Conservation (phyloP, 768 basidiomycete species). For the Trametes villosa region DNA sequence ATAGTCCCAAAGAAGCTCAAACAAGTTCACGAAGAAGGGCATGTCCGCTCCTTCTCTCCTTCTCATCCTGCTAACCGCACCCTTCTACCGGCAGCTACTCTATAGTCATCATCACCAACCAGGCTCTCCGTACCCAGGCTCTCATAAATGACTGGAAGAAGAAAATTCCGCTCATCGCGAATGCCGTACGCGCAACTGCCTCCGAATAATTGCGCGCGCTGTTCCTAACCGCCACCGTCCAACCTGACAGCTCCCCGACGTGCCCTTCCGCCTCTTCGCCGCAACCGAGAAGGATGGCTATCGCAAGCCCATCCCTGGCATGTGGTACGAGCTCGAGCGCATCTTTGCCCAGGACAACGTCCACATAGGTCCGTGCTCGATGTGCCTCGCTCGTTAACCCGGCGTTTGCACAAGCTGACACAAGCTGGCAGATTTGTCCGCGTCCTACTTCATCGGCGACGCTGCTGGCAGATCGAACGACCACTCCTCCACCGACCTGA, state of each 20-base stretch:
- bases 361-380: conserved; percentile 58
- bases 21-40: conserved; percentile 65
- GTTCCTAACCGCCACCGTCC: background rate
- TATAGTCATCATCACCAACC: conserved; percentile 83
- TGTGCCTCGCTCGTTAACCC: background rate
- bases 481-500: conserved; percentile 81
- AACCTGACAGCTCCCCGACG: conserved; percentile 59
- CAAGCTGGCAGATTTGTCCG: conserved; percentile 53
- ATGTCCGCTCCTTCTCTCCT: conserved; percentile 23
- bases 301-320: conserved; percentile 87
- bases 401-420: conserved; percentile 22
- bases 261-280: conserved; percentile 81
- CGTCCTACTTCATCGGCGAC: conserved; percentile 86
- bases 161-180: conserved; percentile 73
- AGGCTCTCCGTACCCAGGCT: conserved; percentile 53
- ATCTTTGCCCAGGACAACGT: conserved; percentile 62
- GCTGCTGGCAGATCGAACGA: conserved; percentile 83
- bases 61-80: background rate
- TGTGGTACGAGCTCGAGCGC: conserved; percentile 75
- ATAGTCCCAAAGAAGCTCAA: conserved; percentile 66
- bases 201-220: background rate
- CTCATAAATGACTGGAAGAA: conserved; percentile 71
- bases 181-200: conserved; percentile 47
- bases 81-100: conserved; percentile 52
- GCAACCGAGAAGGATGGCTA: conserved; percentile 75